Conservation (phyloP, 306 rosid genomes). For the Cucurbita maxima region DNA sequence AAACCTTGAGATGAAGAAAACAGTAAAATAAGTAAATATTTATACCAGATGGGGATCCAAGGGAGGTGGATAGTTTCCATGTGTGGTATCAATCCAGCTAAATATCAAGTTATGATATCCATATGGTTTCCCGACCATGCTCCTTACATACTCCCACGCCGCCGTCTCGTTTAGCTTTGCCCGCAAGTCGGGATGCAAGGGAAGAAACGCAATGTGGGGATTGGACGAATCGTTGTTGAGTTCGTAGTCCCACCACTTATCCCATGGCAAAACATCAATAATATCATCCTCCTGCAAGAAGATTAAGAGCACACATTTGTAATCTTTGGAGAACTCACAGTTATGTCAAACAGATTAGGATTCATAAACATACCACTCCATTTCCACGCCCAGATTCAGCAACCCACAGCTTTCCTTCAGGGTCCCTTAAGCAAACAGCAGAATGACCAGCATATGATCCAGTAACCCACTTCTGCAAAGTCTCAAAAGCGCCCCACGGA, state of each 20-base stretch:
- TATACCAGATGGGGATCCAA: conserved; percentile 87
- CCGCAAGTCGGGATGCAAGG: conserved; percentile 68
- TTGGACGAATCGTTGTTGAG: conserved; percentile 63
- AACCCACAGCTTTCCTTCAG: conserved; percentile 84
- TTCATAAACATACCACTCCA: conserved; percentile 37
- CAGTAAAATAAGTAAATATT: not conserved
- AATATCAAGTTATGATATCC: conserved; percentile 96
- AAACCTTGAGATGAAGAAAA: not conserved
- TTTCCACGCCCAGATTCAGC: conserved; percentile 91
- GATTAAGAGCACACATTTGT: not conserved
- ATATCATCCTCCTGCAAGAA: conserved; percentile 72
- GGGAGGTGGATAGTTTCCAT: conserved; percentile 82
- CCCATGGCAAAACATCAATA: conserved; percentile 79
- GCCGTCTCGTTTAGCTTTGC: conserved; percentile 85
- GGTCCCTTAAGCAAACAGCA: conserved; percentile 86
- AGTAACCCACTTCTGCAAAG: conserved; percentile 91
- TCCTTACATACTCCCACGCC: conserved; percentile 88
- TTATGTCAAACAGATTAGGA: not conserved
- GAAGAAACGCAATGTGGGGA: conserved; percentile 93
- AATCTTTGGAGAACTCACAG: not conserved
- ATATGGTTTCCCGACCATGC: conserved; percentile 78
- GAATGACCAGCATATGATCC: conserved; percentile 91
- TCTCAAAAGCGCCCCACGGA: conserved; percentile 96
- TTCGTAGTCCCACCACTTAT: conserved; percentile 94
- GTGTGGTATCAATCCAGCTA: conserved; percentile 89